Base-by-base conservation (phyloP, 2,329 filamentous ascomycete genomes). In the Reticulascus tulasneorum region DNA sequence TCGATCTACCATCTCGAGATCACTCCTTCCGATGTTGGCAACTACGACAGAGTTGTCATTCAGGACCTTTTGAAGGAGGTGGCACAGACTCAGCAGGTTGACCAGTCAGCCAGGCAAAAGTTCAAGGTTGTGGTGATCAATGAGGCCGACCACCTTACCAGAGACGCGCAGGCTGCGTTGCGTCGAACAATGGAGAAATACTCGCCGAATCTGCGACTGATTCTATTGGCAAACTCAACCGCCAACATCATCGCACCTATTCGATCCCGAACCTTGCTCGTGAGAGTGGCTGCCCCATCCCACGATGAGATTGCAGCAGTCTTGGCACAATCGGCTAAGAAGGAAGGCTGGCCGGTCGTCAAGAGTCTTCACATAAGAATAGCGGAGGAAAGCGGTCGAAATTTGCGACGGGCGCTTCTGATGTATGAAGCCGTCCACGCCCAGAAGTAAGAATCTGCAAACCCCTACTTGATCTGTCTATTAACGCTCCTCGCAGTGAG, bases 41-140 rank as follows among this genome's bases (percentile, higher is more conserved):
- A 85, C 60, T 96, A 96, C 55, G 93, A 98, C 62, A 78, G 93
- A 36, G 93, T 98, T 4, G 93, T 98, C 2, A 75, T 98, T 11
- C 93, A 98, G 58, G 93, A 97, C 54, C 70, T 98, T 31, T 70
- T 98, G 31, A 98, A 98, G 62, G 93, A 98, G 63, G 91, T 98
- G 6, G 93, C 94, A 20, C 94, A 98, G 64, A 98, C 93, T 35
- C 93, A 98, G 60, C 94, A 98, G 66, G 93, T 98, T n/a, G 93
- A 98, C 60, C 73, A 93, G 49, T 75, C 80, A 10, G 94, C 94
- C 12, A 86, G 81, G 58, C 93, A 98, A 60, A 78, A 82, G 28
- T 98, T 98, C 76, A 98, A 98, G 66, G 90, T 98, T 2, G 93
- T 98, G 1, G 91, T 98, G 23, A 97, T 98, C 73, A 98, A 98